Base-by-base conservation (phyloP, 192 early-diverging fungal genomes). In the Mortierella antarctica region DNA sequence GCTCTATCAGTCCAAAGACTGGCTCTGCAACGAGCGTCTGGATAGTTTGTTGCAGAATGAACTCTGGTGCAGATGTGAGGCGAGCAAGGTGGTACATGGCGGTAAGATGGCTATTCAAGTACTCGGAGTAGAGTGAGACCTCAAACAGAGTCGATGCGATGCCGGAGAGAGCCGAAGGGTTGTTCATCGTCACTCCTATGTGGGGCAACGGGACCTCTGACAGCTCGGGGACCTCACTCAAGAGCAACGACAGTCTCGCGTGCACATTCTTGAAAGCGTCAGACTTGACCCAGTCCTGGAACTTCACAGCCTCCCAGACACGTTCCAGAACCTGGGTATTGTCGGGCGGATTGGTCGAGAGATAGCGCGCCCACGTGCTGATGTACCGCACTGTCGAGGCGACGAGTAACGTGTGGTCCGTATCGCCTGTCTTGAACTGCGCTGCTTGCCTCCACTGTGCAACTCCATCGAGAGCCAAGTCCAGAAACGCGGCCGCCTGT, bases 401-500 rank as follows among this genome's bases (percentile, higher is more conserved):
- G 5, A 73, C 39, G 7, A 83, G 62, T 11, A 67, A 15, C 13
- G 60, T 60, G 8, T 70, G 53, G 11, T 73, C 69, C 5, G 62
- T 20, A 57, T 69, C 63, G 39, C 58, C 51, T n/a, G 20, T 15
- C 7, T 55, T 44, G 10, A 41, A 15, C 7, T 69, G 54, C n/a
- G 18, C 61, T 6, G 58, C 7, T 20, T 60, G 54, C 41, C 59
- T 58, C 84, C 81, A 83, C 11, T 65, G 70, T 0, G 58, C 47
- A 39, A 82, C 56, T 6, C 80, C 74, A 12, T 77, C 74, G 17
- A 78, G 49, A n/a, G 85, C 70, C 1, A 62, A 58, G 46, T 81
- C 74, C n/a, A 87, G 40, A 41, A 82, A 86, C 1, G 83, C 71
- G 4, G 67, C 69, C 4, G 83, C 71, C 52, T 88, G 85, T 48